Percentiles rank a stretch among this genome's conserved stretches.
Evolutionary conservation across 768 basidiomycete genomes (phyloP).

Genomic region (Mycena rosella): DNA sequence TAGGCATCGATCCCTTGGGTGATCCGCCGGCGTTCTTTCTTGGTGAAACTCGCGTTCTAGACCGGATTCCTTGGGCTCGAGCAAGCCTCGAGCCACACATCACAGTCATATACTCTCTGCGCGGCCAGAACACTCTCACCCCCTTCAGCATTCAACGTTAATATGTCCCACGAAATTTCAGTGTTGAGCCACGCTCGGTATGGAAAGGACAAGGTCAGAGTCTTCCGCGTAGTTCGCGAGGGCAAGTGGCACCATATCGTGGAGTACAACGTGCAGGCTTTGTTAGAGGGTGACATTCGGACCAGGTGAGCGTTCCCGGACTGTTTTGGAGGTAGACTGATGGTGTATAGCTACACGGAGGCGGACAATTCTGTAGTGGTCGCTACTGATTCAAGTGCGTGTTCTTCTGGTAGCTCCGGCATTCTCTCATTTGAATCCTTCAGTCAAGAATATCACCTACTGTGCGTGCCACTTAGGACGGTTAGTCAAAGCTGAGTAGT

Average conservation of each 20-base stretch:
- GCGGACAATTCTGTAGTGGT: slow-evolving; percentile 92
- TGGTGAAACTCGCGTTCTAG: too few relatives aligned
- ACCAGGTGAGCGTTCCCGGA: slow-evolving; percentile 59
- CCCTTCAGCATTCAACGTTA: too few relatives aligned
- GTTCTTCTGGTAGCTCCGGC: too few relatives aligned
- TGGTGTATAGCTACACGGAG: slow-evolving; percentile 75
- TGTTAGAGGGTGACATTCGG: slow-evolving; percentile 90
- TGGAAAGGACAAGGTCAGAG: slow-evolving; percentile 91
- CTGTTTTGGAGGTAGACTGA: too few relatives aligned
- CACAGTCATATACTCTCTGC: too few relatives aligned
- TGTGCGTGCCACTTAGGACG: slow-evolving; percentile 51
- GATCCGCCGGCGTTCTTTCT: too few relatives aligned
- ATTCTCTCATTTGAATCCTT: too few relatives aligned
- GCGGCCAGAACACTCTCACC: too few relatives aligned
- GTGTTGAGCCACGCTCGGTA: slow-evolving; percentile 70
- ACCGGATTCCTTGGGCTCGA: too few relatives aligned
- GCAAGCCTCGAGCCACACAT: too few relatives aligned
- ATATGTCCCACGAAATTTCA: slow-evolving; percentile 18
- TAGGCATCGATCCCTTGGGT: too few relatives aligned
- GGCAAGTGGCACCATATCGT: slow-evolving; percentile 77
- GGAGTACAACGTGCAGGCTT: slow-evolving; percentile 85
- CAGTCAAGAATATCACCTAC: slow-evolving; percentile 79
- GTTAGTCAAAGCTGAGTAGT: neutral
- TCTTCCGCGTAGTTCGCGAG: slow-evolving; percentile 86
- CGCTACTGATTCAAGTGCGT: slow-evolving; percentile 90